These are phyloP conservation scores for Corymbia citriodora DNA, from an alignment of 441 rosid species.

Conservation along the genomic window DNA sequence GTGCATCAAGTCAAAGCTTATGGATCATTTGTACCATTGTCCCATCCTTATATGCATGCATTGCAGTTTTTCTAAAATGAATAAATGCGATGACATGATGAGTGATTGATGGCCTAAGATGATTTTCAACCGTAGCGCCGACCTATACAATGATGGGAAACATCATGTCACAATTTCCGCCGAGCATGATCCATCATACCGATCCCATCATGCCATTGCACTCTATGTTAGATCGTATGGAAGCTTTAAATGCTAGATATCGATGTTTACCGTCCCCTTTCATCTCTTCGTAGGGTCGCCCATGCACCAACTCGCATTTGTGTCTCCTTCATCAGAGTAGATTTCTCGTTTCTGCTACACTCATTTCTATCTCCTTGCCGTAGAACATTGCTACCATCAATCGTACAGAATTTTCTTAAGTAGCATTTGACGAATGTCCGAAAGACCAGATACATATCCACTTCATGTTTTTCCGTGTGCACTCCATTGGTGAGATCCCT, in stretches of 20 bases:
- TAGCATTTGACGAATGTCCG: neutral
- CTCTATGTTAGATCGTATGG: neutral
- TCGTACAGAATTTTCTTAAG: neutral
- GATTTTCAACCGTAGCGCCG: neutral
- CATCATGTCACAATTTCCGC: accelerated
- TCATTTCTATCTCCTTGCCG: neutral
- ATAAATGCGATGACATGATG: neutral
- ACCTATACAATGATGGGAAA: neutral
- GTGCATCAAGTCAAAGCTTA: neutral
- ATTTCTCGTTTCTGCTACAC: neutral
- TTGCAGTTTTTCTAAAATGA: neutral
- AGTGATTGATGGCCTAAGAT: neutral
- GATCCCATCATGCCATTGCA: neutral
- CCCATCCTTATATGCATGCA: neutral
- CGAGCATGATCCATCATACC: neutral
- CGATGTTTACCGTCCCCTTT: neutral
- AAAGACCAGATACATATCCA: neutral
- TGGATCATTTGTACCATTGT: neutral
- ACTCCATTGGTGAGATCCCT: neutral
- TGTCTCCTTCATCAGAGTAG: neutral
- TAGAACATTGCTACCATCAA: neutral
- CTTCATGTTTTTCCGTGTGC: neutral
- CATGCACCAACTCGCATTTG: neutral
- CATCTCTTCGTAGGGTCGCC: neutral
- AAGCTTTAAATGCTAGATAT: neutral